Evolutionary conservation across 23 red algal species (phyloP).

Genomic region (Gracilaria vermiculophylla): DNA sequence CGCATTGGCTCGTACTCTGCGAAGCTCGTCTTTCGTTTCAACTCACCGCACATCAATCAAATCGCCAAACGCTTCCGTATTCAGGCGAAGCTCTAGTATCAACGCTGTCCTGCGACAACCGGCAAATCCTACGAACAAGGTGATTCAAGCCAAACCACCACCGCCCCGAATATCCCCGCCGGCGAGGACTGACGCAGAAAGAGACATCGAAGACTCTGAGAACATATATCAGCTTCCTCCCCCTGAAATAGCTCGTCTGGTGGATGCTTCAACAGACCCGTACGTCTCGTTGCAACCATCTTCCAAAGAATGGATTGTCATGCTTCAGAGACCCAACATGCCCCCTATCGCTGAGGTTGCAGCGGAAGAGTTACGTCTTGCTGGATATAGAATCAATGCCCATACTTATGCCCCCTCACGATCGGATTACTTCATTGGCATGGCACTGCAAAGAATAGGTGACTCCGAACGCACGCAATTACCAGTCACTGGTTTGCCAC

Average conservation of each 20-base stretch:
- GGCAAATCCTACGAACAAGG: not conserved
- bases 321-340: constrained; percentile 79
- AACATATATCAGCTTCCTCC: constrained; percentile 70
- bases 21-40: constrained; percentile 7
- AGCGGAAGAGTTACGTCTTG: constrained; percentile 83
- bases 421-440: constrained; percentile 77
- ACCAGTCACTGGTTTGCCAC: constrained; percentile 52
- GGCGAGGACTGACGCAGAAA: not conserved
- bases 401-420: constrained; percentile 87
- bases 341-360: constrained; percentile 81
- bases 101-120: constrained; percentile 5
- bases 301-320: constrained; percentile 66
- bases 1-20: not conserved
- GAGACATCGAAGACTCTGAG: constrained; percentile 47
- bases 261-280: constrained; percentile 74
- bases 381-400: constrained; percentile 89
- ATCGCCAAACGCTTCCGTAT: not conserved
- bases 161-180: constrained; percentile 24
- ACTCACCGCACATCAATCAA: not conserved
- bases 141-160: not conserved
- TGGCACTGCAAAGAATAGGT: constrained; percentile 68
- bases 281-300: constrained; percentile 69
- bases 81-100: not conserved
- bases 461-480: constrained; percentile 26
- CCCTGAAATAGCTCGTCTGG: constrained; percentile 62